Base-by-base conservation (phyloP, 2,329 filamentous ascomycete genomes). In the Aspergillus sp. region DNA sequence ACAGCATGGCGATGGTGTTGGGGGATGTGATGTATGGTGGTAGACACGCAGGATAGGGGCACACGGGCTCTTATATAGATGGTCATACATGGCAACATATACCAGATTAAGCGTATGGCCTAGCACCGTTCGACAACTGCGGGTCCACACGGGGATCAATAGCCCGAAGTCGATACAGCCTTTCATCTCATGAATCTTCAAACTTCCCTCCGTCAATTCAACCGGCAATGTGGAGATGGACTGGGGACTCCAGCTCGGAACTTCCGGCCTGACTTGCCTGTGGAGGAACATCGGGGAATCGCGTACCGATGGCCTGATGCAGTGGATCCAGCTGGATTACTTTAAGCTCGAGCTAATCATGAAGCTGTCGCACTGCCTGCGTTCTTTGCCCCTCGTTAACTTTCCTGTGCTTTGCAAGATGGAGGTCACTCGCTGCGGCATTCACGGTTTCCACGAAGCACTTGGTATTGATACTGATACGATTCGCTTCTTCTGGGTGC, bases 391-490 rank as follows among this genome's bases (percentile, higher is more conserved):
- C 24, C 45, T 37, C 37, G 21, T 50, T 27, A 3, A 23, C 14
- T 21, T 17, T 8, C 21, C 21, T 15, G 7, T 9, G 3, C n/a
- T 35, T 6, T 6, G 11, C 21, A 53, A 31, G 7, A 62, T 67
- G 59, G 33, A 62, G 8, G 52, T 67, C 35, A 56, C 46, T 15
- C 64, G 66, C 23, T 65, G 63, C 44, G 66, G 66, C 1, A 64
- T 68, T 54, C 66, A 68, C 45, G 66, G 66, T 2, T 66, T 66
- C 52, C 61, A 66, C 21, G 64, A 68, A 47, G 57, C 62, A 11
- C 56, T 68, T 19, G 66, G 66, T 17, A 60, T 68, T 24, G 56
- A 66, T 27, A 44, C 58, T 21, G 62, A 68, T 21, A 62, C 65
- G 37, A 50, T 68, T 3, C 62, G 66, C 14, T 64, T 68, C 44